Conservation (phyloP, 139 green algal species). For the Tetradesmus obliquus region DNA sequence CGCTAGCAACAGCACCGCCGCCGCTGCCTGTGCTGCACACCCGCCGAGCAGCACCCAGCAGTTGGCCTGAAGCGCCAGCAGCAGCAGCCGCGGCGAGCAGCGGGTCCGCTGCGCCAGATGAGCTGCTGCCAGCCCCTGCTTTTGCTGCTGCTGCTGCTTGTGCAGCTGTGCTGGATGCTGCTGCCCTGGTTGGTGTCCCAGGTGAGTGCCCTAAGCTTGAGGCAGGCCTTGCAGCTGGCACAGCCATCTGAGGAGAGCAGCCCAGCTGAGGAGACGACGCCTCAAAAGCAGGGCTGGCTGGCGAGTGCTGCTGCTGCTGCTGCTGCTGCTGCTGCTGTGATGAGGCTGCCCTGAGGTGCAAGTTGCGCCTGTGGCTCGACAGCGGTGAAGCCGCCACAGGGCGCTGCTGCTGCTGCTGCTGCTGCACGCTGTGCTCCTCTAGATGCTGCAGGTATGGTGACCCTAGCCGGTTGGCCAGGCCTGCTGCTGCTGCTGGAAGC, state of each 20-base stretch:
- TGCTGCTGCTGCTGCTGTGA: conserved; percentile 7
- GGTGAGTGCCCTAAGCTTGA: conserved; percentile 3
- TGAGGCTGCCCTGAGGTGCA: not conserved
- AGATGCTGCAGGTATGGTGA: conserved; percentile 23
- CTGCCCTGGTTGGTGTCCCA: not conserved
- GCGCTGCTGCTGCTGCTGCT: conserved; percentile 1
- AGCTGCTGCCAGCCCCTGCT: not conserved
- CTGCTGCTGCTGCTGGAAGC: not conserved
- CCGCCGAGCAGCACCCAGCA: not conserved
- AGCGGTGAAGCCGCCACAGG: conserved; percentile 23
- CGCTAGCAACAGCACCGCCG: not conserved
- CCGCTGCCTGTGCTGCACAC: not conserved
- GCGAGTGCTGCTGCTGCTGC: not conserved
- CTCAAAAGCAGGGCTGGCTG: conserved; percentile 9
- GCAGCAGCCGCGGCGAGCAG: not conserved
- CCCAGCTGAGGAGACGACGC: not conserved
- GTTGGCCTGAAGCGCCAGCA: not conserved
- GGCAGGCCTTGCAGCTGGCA: not conserved
- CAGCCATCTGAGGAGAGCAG: not conserved
- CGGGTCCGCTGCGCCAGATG: not conserved
- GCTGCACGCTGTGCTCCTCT: conserved; percentile 2
- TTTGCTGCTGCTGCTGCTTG: conserved; percentile 8
- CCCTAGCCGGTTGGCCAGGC: not conserved
- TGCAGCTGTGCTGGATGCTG: not conserved
- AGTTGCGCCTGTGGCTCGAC: conserved; percentile 16